phyloP scores from a whole-genome alignment of 129 eudicot genomes.

The Smallanthus sonchifolius region DNA sequence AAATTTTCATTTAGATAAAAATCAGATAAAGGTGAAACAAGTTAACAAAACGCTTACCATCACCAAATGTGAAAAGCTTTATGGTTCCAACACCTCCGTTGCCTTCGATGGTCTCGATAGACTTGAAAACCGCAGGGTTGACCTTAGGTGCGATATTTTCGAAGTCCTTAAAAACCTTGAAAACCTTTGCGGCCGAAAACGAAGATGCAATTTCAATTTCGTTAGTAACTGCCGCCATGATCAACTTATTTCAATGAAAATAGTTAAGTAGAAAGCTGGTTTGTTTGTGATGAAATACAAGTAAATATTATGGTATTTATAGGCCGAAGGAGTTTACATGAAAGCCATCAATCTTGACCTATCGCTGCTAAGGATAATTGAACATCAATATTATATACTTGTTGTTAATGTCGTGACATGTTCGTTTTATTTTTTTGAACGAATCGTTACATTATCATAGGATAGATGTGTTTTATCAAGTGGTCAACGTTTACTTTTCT shows the following conservation, averaged over 20 bases:
- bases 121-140: conserved; percentile 38
- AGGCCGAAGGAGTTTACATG: background rate
- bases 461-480: background rate
- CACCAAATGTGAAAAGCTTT: conserved; percentile 33
- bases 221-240: conserved; percentile 24
- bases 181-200: conserved; percentile 33
- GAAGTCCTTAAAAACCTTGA: conserved; percentile 35
- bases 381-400: background rate
- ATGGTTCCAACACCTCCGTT: conserved; percentile 46
- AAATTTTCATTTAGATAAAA: background rate
- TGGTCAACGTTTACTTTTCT: background rate
- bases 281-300: conserved; percentile 11
- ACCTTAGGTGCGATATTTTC: conserved; percentile 39
- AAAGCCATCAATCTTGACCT: conserved; percentile 12
- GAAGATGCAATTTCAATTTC: conserved; percentile 23
- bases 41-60: conserved; percentile 22
- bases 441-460: background rate
- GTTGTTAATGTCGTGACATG: background rate
- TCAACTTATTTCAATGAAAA: background rate
- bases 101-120: conserved; percentile 39
- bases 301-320: background rate
- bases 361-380: background rate
- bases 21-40: background rate
- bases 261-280: background rate
- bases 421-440: background rate